These are phyloP conservation scores for Chlamydomonas reinhardtii DNA, from an alignment of 163 green algal genomes.

Conservation along the genomic window DNA sequence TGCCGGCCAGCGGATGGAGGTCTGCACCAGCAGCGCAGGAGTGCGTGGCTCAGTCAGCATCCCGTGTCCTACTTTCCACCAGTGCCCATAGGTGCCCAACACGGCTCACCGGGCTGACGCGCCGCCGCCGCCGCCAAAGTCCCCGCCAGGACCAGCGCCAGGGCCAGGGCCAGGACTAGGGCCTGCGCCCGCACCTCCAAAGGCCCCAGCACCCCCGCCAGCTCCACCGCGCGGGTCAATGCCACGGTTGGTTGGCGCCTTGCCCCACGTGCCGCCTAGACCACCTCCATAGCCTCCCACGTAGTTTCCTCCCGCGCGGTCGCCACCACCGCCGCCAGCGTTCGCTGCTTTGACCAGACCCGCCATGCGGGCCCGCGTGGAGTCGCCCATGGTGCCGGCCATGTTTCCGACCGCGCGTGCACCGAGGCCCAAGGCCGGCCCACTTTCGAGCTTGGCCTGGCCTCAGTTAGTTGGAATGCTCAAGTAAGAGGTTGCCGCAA, in stretches of 20 bases:
- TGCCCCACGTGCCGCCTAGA: slow-evolving; percentile 56
- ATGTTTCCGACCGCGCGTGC: not conserved
- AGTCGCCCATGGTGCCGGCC: slow-evolving; percentile 55
- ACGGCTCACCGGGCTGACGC: too few relatives aligned
- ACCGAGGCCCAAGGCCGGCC: too few relatives aligned
- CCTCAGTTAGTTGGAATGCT: too few relatives aligned
- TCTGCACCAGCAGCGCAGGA: not conserved
- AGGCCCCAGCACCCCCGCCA: not conserved
- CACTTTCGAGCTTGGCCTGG: too few relatives aligned
- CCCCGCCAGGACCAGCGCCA: not conserved
- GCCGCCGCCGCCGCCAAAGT: not conserved
- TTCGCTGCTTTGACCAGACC: slow-evolving; percentile 22
- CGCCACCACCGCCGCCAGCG: slow-evolving; percentile 9
- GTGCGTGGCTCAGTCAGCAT: too few relatives aligned
- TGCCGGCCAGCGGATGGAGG: not conserved
- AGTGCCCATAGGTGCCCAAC: too few relatives aligned
- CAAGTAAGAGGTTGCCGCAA: too few relatives aligned
- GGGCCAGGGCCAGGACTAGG: not conserved
- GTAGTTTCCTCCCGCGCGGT: slow-evolving; percentile 26
- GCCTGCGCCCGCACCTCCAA: not conserved
- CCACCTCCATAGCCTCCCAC: slow-evolving; percentile 53
- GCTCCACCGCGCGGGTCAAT: not conserved
- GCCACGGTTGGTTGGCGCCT: slow-evolving; percentile 44
- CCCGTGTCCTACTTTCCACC: too few relatives aligned
- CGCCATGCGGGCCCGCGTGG: slow-evolving; percentile 32